Conservation (phyloP, 2,329 filamentous ascomycete genomes). For the Fusarium sp. region DNA sequence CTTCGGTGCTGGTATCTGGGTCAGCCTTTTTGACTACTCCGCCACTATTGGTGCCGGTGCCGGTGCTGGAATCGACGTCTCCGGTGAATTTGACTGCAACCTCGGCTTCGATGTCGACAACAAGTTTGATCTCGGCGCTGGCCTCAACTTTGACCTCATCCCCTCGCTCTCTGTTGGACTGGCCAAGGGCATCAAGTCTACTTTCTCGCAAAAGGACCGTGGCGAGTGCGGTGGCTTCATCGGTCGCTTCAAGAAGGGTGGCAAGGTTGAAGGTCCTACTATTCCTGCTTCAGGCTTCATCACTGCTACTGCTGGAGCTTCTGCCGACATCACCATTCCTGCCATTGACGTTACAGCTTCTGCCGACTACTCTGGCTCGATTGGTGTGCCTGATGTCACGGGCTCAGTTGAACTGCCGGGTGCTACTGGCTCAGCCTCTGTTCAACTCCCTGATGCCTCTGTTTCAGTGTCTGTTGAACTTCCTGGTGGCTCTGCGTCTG, state of each 20-base stretch:
- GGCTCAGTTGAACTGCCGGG: constrained; percentile 6
- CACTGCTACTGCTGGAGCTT: constrained; percentile 21
- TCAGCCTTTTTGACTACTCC: constrained; percentile 63
- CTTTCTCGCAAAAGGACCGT: constrained; percentile 30
- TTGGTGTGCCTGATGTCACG: not conserved
- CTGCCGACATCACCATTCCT: constrained; percentile 10
- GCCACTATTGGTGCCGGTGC: constrained; percentile 51
- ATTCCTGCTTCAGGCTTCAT: constrained; percentile 23
- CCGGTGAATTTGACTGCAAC: constrained; percentile 32
- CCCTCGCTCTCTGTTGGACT: constrained; percentile 54
- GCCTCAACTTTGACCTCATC: constrained; percentile 50
- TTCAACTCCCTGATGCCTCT: not conserved
- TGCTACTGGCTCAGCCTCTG: not conserved
- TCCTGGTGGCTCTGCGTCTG: not conserved
- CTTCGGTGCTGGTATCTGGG: constrained; percentile 55
- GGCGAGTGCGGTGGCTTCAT: constrained; percentile 33
- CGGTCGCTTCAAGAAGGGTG: constrained; percentile 23
- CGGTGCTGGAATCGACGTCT: constrained; percentile 48
- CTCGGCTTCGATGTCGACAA: constrained; percentile 37
- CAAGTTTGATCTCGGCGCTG: constrained; percentile 33
- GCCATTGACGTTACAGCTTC: constrained; percentile 15
- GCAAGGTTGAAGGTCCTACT: constrained; percentile 17
- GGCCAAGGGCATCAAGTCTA: constrained; percentile 25
- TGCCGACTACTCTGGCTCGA: constrained; percentile 14
- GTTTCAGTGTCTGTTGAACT: not conserved